Evolutionary conservation across 768 basidiomycete species (phyloP).

Genomic region (Dioszegia hungarica): DNA sequence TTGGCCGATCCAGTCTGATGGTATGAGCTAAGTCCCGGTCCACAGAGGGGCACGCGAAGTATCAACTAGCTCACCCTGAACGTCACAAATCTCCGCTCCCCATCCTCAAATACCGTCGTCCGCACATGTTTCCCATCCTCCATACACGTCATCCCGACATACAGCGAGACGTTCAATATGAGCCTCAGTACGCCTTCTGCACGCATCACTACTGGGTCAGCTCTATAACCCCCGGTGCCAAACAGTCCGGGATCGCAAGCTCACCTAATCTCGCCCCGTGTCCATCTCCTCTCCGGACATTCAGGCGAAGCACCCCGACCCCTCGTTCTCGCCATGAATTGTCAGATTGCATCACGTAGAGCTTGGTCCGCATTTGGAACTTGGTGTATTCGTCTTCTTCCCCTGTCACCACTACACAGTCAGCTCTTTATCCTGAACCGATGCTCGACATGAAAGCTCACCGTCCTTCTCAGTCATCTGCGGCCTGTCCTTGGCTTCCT

Average conservation of each 20-base stretch:
- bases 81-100: conserved; percentile 28
- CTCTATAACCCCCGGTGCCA: neutral
- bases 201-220: conserved; percentile 48
- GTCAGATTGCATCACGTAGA: conserved; percentile 46
- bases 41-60: too few relatives aligned
- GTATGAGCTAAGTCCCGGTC: too few relatives aligned
- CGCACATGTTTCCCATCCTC: conserved; percentile 45
- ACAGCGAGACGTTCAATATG: conserved; percentile 50
- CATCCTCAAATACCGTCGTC: conserved; percentile 36
- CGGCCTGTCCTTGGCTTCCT: conserved; percentile 35
- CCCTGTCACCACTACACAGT: conserved; percentile 45
- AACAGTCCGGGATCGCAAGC: conserved; percentile 7
- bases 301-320: conserved; percentile 47
- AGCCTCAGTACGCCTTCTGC: conserved; percentile 51
- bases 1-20: conserved; percentile 33
- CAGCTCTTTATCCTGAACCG: neutral
- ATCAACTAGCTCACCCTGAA: conserved; percentile 35
- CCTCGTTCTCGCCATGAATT: conserved; percentile 50
- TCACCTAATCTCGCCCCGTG: conserved; percentile 47
- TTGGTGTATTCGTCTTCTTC: conserved; percentile 51
- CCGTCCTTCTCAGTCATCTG: conserved; percentile 49
- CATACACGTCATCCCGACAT: conserved; percentile 43
- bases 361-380: conserved; percentile 47
- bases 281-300: conserved; percentile 38
- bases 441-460: conserved; percentile 20